Evolutionary conservation across 2,329 filamentous ascomycete genomes (phyloP).

Genomic region (Pseudocercospora fuligena): DNA sequence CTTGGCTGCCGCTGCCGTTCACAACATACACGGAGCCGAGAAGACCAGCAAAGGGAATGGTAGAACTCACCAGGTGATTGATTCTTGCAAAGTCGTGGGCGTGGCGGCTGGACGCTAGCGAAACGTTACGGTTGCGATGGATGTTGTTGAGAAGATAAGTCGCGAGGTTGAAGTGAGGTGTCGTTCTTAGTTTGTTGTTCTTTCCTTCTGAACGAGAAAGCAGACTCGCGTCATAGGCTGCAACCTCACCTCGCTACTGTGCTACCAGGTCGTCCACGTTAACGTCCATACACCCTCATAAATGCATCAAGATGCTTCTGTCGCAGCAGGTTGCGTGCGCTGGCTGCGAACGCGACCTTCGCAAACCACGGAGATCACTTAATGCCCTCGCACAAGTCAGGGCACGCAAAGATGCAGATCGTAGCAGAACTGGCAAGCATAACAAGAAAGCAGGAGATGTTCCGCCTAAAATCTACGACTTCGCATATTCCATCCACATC

Average conservation of each 20-base stretch:
- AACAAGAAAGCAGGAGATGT: background rate
- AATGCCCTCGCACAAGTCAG: no score
- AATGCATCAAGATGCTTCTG: constrained; percentile 10
- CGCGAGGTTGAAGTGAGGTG: background rate
- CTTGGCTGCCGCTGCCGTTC: background rate
- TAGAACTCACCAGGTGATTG: background rate
- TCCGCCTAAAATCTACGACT: background rate
- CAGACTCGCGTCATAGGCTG: background rate
- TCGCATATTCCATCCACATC: background rate
- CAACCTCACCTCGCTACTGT: background rate
- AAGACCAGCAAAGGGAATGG: background rate
- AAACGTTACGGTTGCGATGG: background rate
- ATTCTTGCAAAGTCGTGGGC: background rate
- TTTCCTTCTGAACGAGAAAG: background rate
- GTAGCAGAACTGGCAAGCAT: background rate
- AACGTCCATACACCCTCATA: background rate
- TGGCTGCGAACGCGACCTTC: background rate
- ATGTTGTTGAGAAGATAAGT: background rate
- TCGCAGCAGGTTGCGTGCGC: constrained; percentile 16
- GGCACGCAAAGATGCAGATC: no score
- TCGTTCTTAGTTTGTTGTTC: background rate
- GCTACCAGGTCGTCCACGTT: no score
- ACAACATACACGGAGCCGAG: background rate
- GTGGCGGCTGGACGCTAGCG: background rate
- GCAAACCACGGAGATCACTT: no score